These are phyloP conservation scores for Trichoderma polysporum DNA, from an alignment of 2,329 filamentous ascomycete species.

Conservation along the genomic window DNA sequence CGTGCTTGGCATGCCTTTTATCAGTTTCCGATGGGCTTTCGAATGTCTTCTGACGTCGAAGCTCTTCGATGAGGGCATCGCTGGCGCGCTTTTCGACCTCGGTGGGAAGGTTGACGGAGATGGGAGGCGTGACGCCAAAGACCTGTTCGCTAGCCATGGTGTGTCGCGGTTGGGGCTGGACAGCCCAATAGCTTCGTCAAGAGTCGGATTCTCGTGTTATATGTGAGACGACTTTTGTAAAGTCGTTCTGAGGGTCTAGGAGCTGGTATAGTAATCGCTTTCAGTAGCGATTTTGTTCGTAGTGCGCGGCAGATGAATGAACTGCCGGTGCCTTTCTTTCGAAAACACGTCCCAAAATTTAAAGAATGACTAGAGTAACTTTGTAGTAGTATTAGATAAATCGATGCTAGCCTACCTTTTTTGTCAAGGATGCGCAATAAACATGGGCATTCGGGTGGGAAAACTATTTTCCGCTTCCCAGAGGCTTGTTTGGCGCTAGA, in stretches of 20 bases:
- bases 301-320: neutral
- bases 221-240: neutral
- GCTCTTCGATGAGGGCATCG: constrained; percentile 75
- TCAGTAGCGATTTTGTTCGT: neutral
- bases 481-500: constrained; percentile 3
- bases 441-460: neutral
- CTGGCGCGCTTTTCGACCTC: constrained; percentile 74
- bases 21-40: constrained; percentile 80
- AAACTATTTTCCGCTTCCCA: neutral
- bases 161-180: neutral
- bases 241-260: neutral
- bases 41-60: constrained; percentile 89
- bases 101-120: constrained; percentile 75
- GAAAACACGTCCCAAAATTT: constrained; percentile 1
- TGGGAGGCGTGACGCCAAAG: constrained; percentile 76
- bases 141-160: constrained; percentile 41
- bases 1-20: constrained; percentile 60
- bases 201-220: neutral
- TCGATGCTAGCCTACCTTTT: neutral
- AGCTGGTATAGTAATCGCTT: neutral
- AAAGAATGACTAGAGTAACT: neutral
- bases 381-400: neutral
- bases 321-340: neutral
- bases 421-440: neutral
- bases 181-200: constrained; percentile 1